Evolutionary conservation across 768 basidiomycete genomes (phyloP), one percentile per base, ranked within the genome.

Genomic region (Mycena galopus): DNA sequence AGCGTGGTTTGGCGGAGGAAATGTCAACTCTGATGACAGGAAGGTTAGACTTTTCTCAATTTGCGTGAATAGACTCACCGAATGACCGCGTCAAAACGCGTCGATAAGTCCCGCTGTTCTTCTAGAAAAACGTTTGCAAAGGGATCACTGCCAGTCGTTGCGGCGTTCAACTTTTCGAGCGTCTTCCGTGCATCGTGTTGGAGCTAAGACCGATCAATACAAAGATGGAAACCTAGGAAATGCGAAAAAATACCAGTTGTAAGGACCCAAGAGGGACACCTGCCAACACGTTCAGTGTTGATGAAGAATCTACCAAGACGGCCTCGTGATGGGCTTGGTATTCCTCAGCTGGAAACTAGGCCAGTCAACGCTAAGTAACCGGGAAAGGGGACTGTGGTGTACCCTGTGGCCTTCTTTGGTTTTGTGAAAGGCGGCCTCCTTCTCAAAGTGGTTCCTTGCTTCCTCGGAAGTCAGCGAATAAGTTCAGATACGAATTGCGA

Each of bases 241-340:
- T 39, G 19, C n/a, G 30, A 42, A 32, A 21, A 75, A 87, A 76
- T 79, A 96, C 94, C 81, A 97, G 82, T 60, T 94, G 89, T 1
- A 99, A 84, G 1, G 95, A 96, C 3, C 93, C 88, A 17, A 90
- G 75, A 23, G 96, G 94, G 33, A 97, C 88, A 11, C 89, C 91
- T 0, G 91, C 89, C 25, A 97, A 81, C 12, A 97, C 77, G 78
- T 99, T 99, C 57, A 93, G 85, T 10, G 87, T 86, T 0, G 95
- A 94, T 0, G 91, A 87, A 1, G 92, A 88, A 77, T 97, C 96
- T 1, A 97, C 92, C 60, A 97, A 91, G 23, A 93, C 86, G 10
- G 91, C 87, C 4, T 85, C 82, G 64, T 88, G 84, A 53, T 84
- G 80, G 30, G 81, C 81, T 23, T 78, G 70, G 76, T 93, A 95